These are phyloP conservation scores for Amanita phalloides DNA, from an alignment of 768 basidiomycete genomes.

Conservation along the genomic window DNA sequence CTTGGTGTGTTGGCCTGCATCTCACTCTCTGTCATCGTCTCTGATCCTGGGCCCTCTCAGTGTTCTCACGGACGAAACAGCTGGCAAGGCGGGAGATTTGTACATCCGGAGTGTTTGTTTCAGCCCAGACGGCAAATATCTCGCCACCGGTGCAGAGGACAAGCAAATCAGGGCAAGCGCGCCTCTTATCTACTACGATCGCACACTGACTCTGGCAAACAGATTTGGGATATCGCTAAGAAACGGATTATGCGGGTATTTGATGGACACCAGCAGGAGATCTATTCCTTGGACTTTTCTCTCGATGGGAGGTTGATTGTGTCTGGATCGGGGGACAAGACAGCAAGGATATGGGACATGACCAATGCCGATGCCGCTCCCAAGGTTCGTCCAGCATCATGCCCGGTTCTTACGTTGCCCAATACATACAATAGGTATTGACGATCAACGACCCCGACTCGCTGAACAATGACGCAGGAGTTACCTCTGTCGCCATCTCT, in stretches of 20 bases:
- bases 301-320: constrained; percentile 79
- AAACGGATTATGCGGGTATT: constrained; percentile 73
- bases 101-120: constrained; percentile 65
- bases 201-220: background rate
- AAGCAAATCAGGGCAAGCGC: constrained; percentile 70
- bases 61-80: constrained; percentile 20
- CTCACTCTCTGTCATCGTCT: background rate
- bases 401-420: background rate
- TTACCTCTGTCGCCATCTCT: constrained; percentile 72
- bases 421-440: constrained; percentile 22
- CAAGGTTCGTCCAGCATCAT: background rate
- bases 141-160: constrained; percentile 92
- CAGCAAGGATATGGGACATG: constrained; percentile 40
- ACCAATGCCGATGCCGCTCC: constrained; percentile 9
- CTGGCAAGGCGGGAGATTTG: constrained; percentile 17
- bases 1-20: constrained; percentile 44
- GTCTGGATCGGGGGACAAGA: constrained; percentile 74
- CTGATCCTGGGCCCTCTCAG: constrained; percentile 6
- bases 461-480: constrained; percentile 40
- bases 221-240: constrained; percentile 90
- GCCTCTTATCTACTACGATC: constrained; percentile 9
- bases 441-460: constrained; percentile 45
- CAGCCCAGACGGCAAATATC: constrained; percentile 77
- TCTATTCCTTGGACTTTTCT: constrained; percentile 90
- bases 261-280: constrained; percentile 86